Evolutionary conservation across 2,329 filamentous ascomycete species (phyloP).

Genomic region (Venturia oleaginea): DNA sequence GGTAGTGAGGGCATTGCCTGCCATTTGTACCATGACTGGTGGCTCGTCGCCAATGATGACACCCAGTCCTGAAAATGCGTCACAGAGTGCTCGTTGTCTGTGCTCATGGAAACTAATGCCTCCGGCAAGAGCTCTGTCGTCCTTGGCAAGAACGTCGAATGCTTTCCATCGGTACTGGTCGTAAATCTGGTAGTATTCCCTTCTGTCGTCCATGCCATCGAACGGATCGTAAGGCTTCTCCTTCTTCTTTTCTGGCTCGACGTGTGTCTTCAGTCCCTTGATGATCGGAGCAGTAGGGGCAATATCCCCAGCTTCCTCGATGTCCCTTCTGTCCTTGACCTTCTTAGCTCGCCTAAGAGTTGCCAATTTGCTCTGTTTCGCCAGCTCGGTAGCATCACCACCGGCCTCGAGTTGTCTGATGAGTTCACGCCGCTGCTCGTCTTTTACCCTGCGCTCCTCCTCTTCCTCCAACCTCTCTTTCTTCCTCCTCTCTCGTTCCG

Average conservation of each 20-base stretch:
- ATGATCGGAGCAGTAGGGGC: conserved; percentile 39
- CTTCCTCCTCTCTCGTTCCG: conserved; percentile 28
- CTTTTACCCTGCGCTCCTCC: conserved; percentile 44
- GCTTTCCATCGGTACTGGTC: conserved; percentile 50
- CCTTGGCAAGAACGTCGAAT: conserved; percentile 62
- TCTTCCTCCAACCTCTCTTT: conserved; percentile 57
- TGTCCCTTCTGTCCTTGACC: conserved; percentile 14
- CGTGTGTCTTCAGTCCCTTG: conserved; percentile 30
- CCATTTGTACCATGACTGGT: conserved; percentile 16
- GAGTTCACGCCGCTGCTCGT: conserved; percentile 39
- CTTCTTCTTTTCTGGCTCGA: conserved; percentile 5
- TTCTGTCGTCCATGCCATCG: conserved; percentile 58
- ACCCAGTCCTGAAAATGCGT: conserved; percentile 82
- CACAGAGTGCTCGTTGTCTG: conserved; percentile 68
- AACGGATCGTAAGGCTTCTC: conserved; percentile 65
- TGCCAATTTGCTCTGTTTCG: conserved; percentile 33
- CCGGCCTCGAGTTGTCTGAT: conserved; percentile 59
- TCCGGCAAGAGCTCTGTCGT: conserved; percentile 57
- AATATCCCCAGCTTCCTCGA: conserved; percentile 19
- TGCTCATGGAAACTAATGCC: conserved; percentile 81
- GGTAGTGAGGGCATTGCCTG: neutral
- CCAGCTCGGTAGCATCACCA: conserved; percentile 48
- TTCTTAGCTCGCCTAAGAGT: neutral
- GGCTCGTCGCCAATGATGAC: conserved; percentile 78
- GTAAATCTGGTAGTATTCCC: conserved; percentile 59